Evolutionary conservation across 1,284 basidiomycete species (phyloP).

Genomic region (Hypsizygus ulmarius): DNA sequence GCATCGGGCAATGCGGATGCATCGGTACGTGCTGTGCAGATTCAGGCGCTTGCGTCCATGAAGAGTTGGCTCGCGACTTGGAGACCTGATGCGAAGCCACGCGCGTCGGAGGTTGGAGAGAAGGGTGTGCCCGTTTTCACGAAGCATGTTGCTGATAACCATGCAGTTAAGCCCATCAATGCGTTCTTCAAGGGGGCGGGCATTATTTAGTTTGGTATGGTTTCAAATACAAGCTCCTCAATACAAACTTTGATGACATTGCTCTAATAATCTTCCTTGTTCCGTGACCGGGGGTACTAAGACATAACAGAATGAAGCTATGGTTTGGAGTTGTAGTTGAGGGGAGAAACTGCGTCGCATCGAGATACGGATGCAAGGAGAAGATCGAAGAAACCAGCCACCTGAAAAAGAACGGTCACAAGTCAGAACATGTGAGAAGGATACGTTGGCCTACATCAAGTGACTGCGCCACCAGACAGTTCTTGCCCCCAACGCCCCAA

Average conservation of each 20-base stretch:
- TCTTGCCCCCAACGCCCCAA: constrained; percentile 69
- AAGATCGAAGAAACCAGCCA: constrained; percentile 57
- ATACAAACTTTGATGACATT: too few species aligned
- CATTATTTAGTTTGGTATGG: constrained; percentile 3
- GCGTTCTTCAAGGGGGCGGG: constrained; percentile 29
- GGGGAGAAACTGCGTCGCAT: constrained; percentile 58
- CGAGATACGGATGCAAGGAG: constrained; percentile 57
- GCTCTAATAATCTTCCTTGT: background rate
- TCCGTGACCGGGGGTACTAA: background rate
- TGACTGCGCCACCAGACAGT: constrained; percentile 65
- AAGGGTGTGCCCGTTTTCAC: background rate
- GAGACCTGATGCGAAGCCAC: constrained; percentile 24
- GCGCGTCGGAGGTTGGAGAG: background rate
- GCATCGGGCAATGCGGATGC: constrained; percentile 43
- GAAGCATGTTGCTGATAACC: constrained; percentile 1
- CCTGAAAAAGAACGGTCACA: constrained; percentile 4
- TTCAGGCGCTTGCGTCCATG: constrained; percentile 33
- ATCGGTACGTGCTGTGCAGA: constrained; percentile 54
- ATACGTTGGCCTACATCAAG: constrained; percentile 51
- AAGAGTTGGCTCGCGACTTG: constrained; percentile 52
- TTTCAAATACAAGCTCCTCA: too few species aligned
- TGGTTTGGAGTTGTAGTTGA: constrained; percentile 33
- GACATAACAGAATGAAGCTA: background rate
- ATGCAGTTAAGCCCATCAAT: constrained; percentile 29
- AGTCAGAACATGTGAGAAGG: background rate